Evolutionary conservation across 2,329 filamentous ascomycete species (phyloP).

Genomic region (Aureobasidium sp.): DNA sequence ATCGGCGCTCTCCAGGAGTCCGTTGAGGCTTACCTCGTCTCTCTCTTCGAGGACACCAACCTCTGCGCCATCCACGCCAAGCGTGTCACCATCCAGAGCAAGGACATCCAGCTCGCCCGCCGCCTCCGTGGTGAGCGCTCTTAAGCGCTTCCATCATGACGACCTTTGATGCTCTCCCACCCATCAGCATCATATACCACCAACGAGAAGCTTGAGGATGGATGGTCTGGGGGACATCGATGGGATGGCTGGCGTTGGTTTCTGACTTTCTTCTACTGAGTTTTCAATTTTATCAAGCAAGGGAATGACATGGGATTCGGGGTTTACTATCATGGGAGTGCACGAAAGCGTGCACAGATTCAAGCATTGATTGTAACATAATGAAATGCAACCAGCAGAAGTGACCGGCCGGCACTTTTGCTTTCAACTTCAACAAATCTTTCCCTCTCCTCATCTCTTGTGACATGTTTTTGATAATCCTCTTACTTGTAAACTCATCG

Average conservation of each 20-base stretch:
- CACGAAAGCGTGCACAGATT: conserved; percentile 23
- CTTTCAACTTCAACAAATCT: conserved; percentile 4
- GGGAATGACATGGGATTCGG: conserved; percentile 18
- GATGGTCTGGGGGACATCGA: conserved; percentile 14
- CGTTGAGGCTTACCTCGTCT: conserved; percentile 90
- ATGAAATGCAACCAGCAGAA: conserved; percentile 20
- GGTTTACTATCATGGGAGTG: conserved; percentile 17
- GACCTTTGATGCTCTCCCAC: conserved; percentile 15
- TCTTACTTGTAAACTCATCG: background rate
- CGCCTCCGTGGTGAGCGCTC: conserved; percentile 48
- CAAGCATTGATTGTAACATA: conserved; percentile 31
- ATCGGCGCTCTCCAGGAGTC: conserved; percentile 91
- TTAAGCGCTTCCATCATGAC: conserved; percentile 29
- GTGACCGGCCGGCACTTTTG: conserved; percentile 2
- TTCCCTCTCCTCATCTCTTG: conserved; percentile 5
- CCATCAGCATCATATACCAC: conserved; percentile 13
- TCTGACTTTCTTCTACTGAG: conserved; percentile 15
- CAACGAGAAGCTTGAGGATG: conserved; percentile 14
- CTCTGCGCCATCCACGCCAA: conserved; percentile 95
- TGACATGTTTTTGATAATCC: background rate
- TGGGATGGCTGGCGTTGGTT: conserved; percentile 17
- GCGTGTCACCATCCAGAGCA: conserved; percentile 67
- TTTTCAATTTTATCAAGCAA: conserved; percentile 12
- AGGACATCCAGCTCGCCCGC: conserved; percentile 80
- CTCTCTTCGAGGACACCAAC: conserved; percentile 94